phyloP scores from a whole-genome alignment of 73 alveolate genomes.

The Tetrahymena thermophila region DNA sequence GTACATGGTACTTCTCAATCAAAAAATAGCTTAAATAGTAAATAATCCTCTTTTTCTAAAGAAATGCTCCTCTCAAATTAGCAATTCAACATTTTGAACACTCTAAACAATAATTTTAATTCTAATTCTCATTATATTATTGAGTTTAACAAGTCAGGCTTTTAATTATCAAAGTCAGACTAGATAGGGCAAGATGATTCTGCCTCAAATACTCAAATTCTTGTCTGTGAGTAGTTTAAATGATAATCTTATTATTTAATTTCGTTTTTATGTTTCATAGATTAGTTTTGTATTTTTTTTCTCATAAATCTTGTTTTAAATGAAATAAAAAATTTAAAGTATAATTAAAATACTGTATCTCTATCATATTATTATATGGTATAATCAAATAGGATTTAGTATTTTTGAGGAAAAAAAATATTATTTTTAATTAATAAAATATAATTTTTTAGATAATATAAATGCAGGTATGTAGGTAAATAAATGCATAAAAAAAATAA shows the following conservation, averaged over 20 bases:
- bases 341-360: no score
- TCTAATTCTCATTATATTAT: not conserved
- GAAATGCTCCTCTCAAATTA: not conserved
- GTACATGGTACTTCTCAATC: not conserved
- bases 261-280: no score
- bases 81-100: not conserved
- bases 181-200: not conserved
- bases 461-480: no score
- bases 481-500: no score
- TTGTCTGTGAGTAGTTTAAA: not conserved
- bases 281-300: no score
- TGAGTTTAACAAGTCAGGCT: not conserved
- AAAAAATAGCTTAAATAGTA: not conserved
- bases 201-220: not conserved
- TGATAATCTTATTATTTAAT: not conserved
- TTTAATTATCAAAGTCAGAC: not conserved
- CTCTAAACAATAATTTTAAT: not conserved
- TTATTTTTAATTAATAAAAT: no score
- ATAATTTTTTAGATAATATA: no score
- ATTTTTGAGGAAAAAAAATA: no score
- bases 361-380: no score
- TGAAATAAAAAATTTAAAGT: no score
- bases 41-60: not conserved
- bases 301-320: no score
- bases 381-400: no score